Conservation (phyloP, 768 basidiomycete genomes). For the Phlebiopsis flavidoalba region DNA sequence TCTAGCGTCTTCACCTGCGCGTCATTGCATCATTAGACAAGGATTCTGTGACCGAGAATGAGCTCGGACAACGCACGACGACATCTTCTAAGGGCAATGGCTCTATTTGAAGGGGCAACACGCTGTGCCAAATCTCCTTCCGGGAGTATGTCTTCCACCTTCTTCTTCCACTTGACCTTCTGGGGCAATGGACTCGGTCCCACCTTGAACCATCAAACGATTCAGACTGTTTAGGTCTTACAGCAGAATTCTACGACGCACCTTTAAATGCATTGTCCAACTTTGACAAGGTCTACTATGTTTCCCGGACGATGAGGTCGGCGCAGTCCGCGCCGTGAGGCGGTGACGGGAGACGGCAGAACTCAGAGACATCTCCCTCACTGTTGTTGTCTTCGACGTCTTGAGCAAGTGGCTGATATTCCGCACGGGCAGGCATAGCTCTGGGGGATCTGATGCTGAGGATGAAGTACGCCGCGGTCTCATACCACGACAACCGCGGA, state of each 20-base stretch:
- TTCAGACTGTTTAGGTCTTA: background rate
- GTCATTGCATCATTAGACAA: background rate
- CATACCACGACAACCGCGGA: conserved; percentile 2
- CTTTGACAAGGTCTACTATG: conserved; percentile 76
- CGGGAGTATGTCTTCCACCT: conserved; percentile 55
- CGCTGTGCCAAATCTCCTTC: conserved; percentile 75
- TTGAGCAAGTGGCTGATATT: conserved; percentile 44
- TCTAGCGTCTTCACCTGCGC: conserved; percentile 72
- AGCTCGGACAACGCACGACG: conserved; percentile 28
- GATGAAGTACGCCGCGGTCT: background rate
- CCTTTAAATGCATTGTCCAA: conserved; percentile 84
- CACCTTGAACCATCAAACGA: conserved; percentile 43
- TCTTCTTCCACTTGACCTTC: conserved; percentile 79
- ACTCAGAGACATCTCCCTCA: conserved; percentile 34
- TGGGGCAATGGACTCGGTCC: conserved; percentile 85
- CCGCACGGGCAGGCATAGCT: conserved; percentile 38
- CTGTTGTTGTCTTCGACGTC: conserved; percentile 34
- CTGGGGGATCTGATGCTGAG: background rate
- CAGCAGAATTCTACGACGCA: conserved; percentile 19
- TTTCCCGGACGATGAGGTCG: conserved; percentile 46
- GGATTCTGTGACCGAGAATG: conserved; percentile 3
- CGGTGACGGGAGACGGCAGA: conserved; percentile 19
- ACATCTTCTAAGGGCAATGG: conserved; percentile 29
- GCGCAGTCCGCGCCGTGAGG: conserved; percentile 25
- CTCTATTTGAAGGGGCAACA: conserved; percentile 62